phyloP scores from a whole-genome alignment of 1,139 yeast genomes.

The Pichia norvegensis region DNA sequence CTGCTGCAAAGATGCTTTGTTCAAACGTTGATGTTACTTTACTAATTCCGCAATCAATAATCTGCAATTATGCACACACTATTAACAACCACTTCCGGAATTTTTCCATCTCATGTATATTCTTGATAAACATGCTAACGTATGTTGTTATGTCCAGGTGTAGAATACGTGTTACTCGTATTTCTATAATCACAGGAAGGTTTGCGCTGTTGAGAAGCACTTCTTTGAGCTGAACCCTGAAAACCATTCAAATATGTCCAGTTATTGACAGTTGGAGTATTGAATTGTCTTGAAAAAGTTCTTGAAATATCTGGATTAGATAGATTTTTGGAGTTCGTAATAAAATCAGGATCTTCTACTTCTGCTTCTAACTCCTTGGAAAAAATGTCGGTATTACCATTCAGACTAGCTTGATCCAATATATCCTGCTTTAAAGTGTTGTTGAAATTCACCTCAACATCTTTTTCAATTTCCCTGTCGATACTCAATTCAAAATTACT shows the following conservation, averaged over 20 bases:
- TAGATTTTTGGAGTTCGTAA: slow-evolving; percentile 1
- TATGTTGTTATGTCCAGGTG: slow-evolving; percentile 20
- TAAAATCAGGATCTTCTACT: neutral
- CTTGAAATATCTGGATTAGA: slow-evolving; percentile 8
- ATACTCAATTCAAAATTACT: slow-evolving; percentile 1
- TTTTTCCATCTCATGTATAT: slow-evolving; percentile 3
- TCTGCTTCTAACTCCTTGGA: slow-evolving; percentile 3
- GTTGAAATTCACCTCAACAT: neutral
- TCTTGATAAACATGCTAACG: slow-evolving; percentile 11
- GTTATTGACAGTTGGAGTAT: slow-evolving; percentile 22
- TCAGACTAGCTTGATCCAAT: neutral
- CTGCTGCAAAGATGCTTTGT: too few relatives aligned
- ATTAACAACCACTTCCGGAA: neutral
- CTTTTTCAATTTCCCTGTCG: neutral
- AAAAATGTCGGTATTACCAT: neutral
- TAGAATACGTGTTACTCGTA: slow-evolving; percentile 9
- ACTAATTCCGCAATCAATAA: too few relatives aligned
- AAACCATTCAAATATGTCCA: slow-evolving; percentile 15
- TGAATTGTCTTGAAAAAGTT: slow-evolving; percentile 12
- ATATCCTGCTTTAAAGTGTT: neutral
- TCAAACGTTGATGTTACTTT: too few relatives aligned
- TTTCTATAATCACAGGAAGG: slow-evolving; percentile 9
- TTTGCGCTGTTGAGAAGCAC: slow-evolving; percentile 13
- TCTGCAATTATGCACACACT: too few relatives aligned
- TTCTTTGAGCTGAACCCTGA: slow-evolving; percentile 7